Evolutionary conservation across 805 yeast genomes (phyloP).

Genomic region (Saturnispora halmiae): DNA sequence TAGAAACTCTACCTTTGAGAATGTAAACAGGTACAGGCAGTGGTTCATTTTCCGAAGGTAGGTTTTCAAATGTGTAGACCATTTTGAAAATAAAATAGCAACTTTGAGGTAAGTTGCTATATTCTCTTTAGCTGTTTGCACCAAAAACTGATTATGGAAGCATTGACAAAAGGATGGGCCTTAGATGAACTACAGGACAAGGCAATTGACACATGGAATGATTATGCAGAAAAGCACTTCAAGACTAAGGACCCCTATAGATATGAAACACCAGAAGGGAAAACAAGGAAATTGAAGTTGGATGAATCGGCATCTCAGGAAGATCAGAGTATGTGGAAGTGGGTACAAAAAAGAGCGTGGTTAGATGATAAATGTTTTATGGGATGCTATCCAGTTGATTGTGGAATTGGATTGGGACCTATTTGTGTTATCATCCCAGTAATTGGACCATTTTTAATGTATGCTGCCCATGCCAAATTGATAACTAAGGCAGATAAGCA

Average conservation of each 20-base stretch:
- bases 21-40: slow-evolving; percentile 41
- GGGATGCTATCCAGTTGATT: slow-evolving; percentile 67
- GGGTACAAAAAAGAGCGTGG: slow-evolving; percentile 76
- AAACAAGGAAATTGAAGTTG: slow-evolving; percentile 46
- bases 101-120: too few relatives aligned
- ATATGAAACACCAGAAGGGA: slow-evolving; percentile 42
- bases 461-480: slow-evolving; percentile 63
- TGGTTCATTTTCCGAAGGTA: slow-evolving; percentile 25
- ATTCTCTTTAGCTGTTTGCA: too few relatives aligned
- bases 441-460: slow-evolving; percentile 80
- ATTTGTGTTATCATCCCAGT: slow-evolving; percentile 58
- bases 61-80: slow-evolving; percentile 27
- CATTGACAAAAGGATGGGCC: slow-evolving; percentile 10
- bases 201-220: slow-evolving; percentile 51
- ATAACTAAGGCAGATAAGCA: slow-evolving; percentile 49
- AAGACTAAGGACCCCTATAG: slow-evolving; percentile 60
- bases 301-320: slow-evolving; percentile 48
- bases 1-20: slow-evolving; percentile 38
- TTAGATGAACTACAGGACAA: slow-evolving; percentile 12
- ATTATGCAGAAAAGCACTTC: slow-evolving; percentile 55
- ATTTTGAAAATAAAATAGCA: slow-evolving; percentile 10
- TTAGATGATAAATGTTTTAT: slow-evolving; percentile 72
- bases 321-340: slow-evolving; percentile 64
- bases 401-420: slow-evolving; percentile 76
- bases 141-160: background rate